These are phyloP conservation scores for Neurospora pannonica DNA, from an alignment of 495 filamentous ascomycete genomes.

Conservation along the genomic window DNA sequence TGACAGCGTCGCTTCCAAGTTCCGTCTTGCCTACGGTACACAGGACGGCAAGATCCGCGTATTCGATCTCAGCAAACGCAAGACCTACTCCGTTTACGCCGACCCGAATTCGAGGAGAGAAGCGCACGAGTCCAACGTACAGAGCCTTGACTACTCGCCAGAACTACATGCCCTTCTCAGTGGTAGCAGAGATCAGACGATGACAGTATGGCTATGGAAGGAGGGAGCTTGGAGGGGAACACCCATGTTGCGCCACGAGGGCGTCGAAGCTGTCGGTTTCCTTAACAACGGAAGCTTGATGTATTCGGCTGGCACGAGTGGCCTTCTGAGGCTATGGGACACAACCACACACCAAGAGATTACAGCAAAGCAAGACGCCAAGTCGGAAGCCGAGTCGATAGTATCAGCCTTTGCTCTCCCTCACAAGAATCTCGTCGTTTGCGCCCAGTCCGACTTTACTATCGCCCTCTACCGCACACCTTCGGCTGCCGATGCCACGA, in stretches of 20 bases:
- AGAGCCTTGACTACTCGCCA: conserved; percentile 68
- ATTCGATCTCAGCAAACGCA: conserved; percentile 82
- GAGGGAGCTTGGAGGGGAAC: conserved; percentile 73
- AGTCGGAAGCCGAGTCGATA: conserved; percentile 68
- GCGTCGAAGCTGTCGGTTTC: conserved; percentile 76
- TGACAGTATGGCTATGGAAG: conserved; percentile 91
- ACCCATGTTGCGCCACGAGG: conserved; percentile 77
- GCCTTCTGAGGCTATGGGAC: conserved; percentile 73
- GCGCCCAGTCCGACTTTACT: conserved; percentile 83
- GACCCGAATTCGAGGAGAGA: conserved; percentile 38
- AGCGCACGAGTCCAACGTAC: conserved; percentile 87
- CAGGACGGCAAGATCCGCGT: conserved; percentile 88
- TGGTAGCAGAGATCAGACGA: conserved; percentile 90
- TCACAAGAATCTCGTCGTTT: conserved; percentile 57
- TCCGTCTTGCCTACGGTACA: conserved; percentile 78
- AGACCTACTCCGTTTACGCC: conserved; percentile 57
- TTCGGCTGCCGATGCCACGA: conserved; percentile 11
- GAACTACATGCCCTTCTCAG: conserved; percentile 68
- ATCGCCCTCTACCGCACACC: conserved; percentile 60
- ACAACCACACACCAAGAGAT: conserved; percentile 66
- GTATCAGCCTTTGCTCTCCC: conserved; percentile 57
- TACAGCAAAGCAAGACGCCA: conserved; percentile 56
- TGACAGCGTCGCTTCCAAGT: conserved; percentile 39
- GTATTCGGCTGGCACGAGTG: conserved; percentile 81
- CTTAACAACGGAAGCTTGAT: conserved; percentile 56